Percentiles rank a stretch among this genome's conserved stretches.
Evolutionary conservation across 1,284 basidiomycete genomes (phyloP).

Genomic region (Puccinia brachypodii): DNA sequence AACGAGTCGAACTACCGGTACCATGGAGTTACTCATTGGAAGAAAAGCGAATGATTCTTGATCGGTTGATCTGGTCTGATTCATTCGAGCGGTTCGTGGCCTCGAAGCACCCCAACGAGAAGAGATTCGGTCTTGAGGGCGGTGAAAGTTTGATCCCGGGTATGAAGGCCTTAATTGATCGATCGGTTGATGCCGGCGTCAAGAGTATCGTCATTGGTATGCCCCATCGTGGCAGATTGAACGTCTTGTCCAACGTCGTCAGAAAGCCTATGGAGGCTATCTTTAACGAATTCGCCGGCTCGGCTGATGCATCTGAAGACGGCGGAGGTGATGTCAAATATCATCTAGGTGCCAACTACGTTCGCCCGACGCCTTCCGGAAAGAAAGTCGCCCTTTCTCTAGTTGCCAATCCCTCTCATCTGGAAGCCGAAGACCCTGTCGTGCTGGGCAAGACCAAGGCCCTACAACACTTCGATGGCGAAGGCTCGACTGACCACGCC

Average conservation of each 20-base stretch:
- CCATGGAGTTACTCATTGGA: constrained; percentile 99
- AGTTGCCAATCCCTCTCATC: constrained; percentile 97
- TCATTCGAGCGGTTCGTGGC: constrained; percentile 98
- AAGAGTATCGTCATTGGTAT: constrained; percentile 97
- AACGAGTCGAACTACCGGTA: constrained; percentile 90
- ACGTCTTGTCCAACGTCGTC: constrained; percentile 97
- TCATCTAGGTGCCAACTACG: constrained; percentile 96
- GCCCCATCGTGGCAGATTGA: constrained; percentile 98
- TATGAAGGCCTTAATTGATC: constrained; percentile 98
- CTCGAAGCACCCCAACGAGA: constrained; percentile 98
- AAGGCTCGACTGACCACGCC: constrained; percentile 71
- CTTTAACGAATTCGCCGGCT: constrained; percentile 91
- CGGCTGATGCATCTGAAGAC: constrained; percentile 68
- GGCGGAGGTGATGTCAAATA: constrained; percentile 99
- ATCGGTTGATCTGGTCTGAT: constrained; percentile 99
- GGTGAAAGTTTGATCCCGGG: constrained; percentile 97
- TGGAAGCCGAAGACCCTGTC: constrained; percentile 95
- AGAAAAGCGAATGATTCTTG: constrained; percentile 98
- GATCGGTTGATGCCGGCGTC: constrained; percentile 92
- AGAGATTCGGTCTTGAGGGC: constrained; percentile 98
- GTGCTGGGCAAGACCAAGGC: constrained; percentile 97
- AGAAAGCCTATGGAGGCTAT: constrained; percentile 98
- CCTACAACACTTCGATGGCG: constrained; percentile 89
- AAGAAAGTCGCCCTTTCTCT: constrained; percentile 97
- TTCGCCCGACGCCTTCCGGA: constrained; percentile 94